These are phyloP conservation scores for Prunus fruticosa DNA, from an alignment of 306 rosid genomes.

Conservation along the genomic window DNA sequence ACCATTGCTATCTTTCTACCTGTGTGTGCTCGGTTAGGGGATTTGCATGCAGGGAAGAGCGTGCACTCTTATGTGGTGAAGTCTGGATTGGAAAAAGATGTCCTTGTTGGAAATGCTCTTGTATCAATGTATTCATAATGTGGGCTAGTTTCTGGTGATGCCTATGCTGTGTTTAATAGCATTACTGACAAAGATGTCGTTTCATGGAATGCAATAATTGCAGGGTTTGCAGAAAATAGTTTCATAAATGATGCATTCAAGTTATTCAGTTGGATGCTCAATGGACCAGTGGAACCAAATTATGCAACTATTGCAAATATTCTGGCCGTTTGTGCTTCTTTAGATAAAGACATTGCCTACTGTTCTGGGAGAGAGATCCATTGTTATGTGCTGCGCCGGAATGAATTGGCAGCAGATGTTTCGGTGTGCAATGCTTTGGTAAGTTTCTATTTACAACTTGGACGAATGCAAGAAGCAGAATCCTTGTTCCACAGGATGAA, in stretches of 20 bases:
- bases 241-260: constrained; percentile 44
- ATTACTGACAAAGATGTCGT: constrained; percentile 68
- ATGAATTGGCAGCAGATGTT: constrained; percentile 51
- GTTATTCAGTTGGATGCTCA: constrained; percentile 57
- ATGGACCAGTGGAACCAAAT: constrained; percentile 60
- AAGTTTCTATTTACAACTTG: constrained; percentile 69
- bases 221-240: constrained; percentile 69
- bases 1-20: constrained; percentile 70
- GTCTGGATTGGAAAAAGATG: constrained; percentile 62
- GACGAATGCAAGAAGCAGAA: constrained; percentile 55
- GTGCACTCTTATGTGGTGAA: constrained; percentile 65
- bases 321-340: constrained; percentile 65
- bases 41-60: constrained; percentile 46
- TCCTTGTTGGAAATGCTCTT: constrained; percentile 69
- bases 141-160: constrained; percentile 49
- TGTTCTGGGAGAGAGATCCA: constrained; percentile 68
- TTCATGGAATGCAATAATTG: constrained; percentile 87
- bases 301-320: constrained; percentile 63
- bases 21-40: constrained; percentile 59
- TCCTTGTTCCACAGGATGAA: constrained; percentile 57
- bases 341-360: constrained; percentile 40
- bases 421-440: constrained; percentile 75
- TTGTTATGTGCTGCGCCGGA: constrained; percentile 52
- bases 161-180: constrained; percentile 54
- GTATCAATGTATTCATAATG: constrained; percentile 81